A percentile compares a stretch with the other conserved stretches of the same genome.
Evolutionary conservation across 768 basidiomycete genomes (phyloP).

Genomic region (Boletus sp.): DNA sequence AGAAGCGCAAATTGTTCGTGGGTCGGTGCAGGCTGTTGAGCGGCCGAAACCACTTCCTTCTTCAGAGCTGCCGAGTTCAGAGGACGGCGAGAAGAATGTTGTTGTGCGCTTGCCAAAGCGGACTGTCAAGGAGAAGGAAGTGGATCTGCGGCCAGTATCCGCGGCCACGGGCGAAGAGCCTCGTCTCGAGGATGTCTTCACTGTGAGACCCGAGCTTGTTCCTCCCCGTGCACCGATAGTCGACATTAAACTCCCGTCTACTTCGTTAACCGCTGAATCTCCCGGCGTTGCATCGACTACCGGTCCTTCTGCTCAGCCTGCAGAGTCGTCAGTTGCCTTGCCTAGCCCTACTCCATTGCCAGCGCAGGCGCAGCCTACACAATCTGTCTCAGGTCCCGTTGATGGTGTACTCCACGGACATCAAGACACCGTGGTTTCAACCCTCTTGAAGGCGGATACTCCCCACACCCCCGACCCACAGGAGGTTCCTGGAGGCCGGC

Average conservation of each 20-base stretch:
- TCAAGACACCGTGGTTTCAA: constrained; percentile 24
- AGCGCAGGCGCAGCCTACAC: constrained; percentile 10
- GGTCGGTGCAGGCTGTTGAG: constrained; percentile 16
- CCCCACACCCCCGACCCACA: constrained; percentile 19
- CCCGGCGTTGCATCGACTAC: neutral
- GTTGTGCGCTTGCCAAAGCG: constrained; percentile 55
- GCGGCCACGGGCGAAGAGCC: constrained; percentile 34
- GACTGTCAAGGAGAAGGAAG: constrained; percentile 35
- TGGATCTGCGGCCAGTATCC: constrained; percentile 5
- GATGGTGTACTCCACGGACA: constrained; percentile 27
- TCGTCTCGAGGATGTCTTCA: constrained; percentile 54
- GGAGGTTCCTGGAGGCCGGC: constrained; percentile 21
- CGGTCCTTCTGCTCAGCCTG: constrained; percentile 11
- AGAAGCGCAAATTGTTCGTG: constrained; percentile 42
- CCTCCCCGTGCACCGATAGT: constrained; percentile 25
- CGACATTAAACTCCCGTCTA: constrained; percentile 27
- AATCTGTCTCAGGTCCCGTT: constrained; percentile 3
- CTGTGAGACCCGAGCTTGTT: constrained; percentile 50
- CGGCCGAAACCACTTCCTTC: constrained; percentile 16
- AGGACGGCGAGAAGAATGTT: constrained; percentile 44
- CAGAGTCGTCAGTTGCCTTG: constrained; percentile 2
- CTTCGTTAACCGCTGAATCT: constrained; percentile 17
- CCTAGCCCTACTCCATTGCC: constrained; percentile 9
- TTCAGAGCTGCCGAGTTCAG: constrained; percentile 30
- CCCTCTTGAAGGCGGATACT: constrained; percentile 31